A percentile compares a stretch with the other conserved stretches of the same genome.
phyloP scores from a whole-genome alignment of 371 early-diverging fungal species.

The Blastocladiella emersonii region DNA sequence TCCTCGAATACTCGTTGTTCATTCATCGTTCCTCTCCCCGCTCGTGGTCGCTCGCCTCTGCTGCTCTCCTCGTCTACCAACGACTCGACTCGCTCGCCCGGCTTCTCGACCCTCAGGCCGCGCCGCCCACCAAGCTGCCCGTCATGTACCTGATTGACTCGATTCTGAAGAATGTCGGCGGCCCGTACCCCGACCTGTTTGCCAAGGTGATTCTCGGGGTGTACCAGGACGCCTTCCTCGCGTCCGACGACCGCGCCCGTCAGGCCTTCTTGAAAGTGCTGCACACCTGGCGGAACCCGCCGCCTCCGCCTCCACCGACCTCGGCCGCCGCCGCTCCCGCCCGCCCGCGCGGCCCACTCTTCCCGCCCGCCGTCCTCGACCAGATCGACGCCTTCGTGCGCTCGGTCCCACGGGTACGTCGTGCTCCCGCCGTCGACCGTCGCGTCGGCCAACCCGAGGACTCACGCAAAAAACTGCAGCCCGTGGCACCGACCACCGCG shows the following conservation, averaged over 20 bases:
- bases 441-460: too few species aligned
- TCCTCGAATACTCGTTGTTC: too few species aligned
- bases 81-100: too few species aligned
- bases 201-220: neutral
- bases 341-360: too few species aligned
- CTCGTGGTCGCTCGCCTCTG: too few species aligned
- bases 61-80: too few species aligned
- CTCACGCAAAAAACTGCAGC: too few species aligned
- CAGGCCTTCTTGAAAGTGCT: neutral
- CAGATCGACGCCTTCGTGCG: neutral
- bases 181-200: neutral
- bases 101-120: too few species aligned
- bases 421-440: too few species aligned
- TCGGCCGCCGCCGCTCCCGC: too few species aligned
- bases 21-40: too few species aligned
- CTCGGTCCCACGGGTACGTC: neutral
- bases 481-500: too few species aligned
- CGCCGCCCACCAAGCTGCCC: conserved; percentile 4
- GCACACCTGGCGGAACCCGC: neutral
- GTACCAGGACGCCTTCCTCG: neutral
- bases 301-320: neutral
- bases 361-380: neutral
- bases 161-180: conserved; percentile 1
- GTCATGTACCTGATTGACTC: conserved; percentile 3
- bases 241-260: neutral